phyloP scores from a whole-genome alignment of 2,329 filamentous ascomycete genomes.

The Aspergillus hortae region DNA sequence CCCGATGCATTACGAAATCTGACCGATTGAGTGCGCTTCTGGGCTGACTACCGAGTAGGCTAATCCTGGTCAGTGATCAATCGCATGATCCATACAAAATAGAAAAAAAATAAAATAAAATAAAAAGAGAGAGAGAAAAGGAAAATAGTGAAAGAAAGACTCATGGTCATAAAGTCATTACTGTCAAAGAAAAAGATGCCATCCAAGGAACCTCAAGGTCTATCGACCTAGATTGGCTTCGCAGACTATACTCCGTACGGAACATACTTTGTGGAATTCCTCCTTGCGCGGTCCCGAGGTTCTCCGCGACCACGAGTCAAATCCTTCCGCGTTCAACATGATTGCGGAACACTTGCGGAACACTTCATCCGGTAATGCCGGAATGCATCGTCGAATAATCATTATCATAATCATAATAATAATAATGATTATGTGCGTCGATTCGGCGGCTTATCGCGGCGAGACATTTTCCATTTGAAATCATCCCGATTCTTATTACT shows the following conservation, averaged over 20 bases:
- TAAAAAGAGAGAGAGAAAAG: too few relatives aligned
- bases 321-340: conserved; percentile 5
- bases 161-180: too few relatives aligned
- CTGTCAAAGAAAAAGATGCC: neutral
- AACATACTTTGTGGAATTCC: neutral
- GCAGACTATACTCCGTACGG: neutral
- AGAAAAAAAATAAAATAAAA: too few relatives aligned
- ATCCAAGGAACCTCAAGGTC: neutral
- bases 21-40: neutral
- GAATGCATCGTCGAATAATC: neutral
- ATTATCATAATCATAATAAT: neutral
- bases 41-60: neutral
- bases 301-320: conserved; percentile 8
- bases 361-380: conserved; percentile 6
- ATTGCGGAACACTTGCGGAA: conserved; percentile 6
- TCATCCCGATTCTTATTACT: neutral
- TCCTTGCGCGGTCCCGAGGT: conserved; percentile 4
- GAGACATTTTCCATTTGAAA: neutral
- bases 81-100: neutral
- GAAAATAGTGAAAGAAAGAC: too few relatives aligned
- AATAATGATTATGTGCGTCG: neutral
- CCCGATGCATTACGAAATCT: neutral
- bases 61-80: neutral
- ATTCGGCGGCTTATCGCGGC: neutral
- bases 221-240: conserved; percentile 1